These are phyloP conservation scores for Pholiota microspora DNA, from an alignment of 768 basidiomycete genomes.

Conservation along the genomic window DNA sequence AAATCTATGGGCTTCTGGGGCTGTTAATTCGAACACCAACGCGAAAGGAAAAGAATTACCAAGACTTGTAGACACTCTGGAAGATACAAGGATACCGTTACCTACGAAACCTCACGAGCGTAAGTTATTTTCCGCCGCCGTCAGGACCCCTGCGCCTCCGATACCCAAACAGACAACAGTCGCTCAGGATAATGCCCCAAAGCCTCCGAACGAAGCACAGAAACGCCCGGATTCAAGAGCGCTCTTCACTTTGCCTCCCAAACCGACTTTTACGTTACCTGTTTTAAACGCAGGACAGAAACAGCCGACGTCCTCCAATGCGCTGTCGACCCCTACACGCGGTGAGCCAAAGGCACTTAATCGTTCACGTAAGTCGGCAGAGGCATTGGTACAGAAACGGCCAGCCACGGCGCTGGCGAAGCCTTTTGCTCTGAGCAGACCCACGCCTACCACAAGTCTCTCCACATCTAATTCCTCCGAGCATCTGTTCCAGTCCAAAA, in stretches of 20 bases:
- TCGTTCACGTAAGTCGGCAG: conserved; percentile 7
- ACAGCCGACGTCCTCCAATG: conserved; percentile 12
- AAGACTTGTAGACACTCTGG: conserved; percentile 9
- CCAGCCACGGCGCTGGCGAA: conserved; percentile 16
- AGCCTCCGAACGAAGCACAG: conserved; percentile 10
- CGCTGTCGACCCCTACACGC: conserved; percentile 1
- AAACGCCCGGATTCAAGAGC: conserved; percentile 18
- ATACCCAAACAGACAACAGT: neutral
- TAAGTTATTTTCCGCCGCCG: conserved; percentile 23
- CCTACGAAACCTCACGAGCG: conserved; percentile 14
- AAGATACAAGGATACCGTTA: neutral
- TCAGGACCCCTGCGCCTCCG: conserved; percentile 19
- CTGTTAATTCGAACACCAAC: conserved; percentile 14
- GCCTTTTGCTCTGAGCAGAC: conserved; percentile 13
- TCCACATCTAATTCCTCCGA: neutral
- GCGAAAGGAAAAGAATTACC: conserved; percentile 7
- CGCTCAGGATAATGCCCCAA: neutral
- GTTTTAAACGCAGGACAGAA: conserved; percentile 9
- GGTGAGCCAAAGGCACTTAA: conserved; percentile 6
- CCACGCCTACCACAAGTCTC: conserved; percentile 14
- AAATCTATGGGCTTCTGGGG: conserved; percentile 69
- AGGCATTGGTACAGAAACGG: conserved; percentile 14
- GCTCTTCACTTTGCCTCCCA: conserved; percentile 3
- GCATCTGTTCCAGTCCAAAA: neutral
- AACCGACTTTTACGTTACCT: neutral